These are phyloP conservation scores for Cladochytrium replicatum DNA, from an alignment of 192 early-diverging fungal genomes.

Conservation along the genomic window DNA sequence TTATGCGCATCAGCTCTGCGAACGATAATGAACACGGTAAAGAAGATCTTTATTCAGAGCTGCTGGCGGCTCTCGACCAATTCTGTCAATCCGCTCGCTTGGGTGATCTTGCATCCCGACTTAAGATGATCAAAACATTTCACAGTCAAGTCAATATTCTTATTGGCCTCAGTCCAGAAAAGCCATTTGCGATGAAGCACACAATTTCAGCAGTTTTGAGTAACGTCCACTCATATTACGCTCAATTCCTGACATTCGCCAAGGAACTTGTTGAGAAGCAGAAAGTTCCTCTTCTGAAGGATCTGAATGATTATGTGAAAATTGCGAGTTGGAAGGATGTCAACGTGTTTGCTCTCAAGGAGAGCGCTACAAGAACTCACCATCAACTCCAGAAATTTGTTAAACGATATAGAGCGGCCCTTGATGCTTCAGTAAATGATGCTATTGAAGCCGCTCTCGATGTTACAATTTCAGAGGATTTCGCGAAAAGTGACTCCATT, in stretches of 20 bases:
- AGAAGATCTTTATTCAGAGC: not conserved
- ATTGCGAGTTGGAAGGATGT: conserved; percentile 97
- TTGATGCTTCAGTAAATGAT: conserved; percentile 65
- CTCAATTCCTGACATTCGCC: conserved; percentile 56
- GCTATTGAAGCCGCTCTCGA: conserved; percentile 37
- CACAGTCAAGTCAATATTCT: not conserved
- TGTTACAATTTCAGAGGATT: no score
- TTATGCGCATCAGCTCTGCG: conserved; percentile 15
- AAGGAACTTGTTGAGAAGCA: conserved; percentile 42
- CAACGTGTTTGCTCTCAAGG: conserved; percentile 81
- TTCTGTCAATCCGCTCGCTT: conserved; percentile 60
- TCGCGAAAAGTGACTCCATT: no score
- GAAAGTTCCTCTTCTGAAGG: conserved; percentile 71
- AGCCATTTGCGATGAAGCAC: not conserved
- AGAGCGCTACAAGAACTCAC: conserved; percentile 86
- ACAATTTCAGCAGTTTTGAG: conserved; percentile 31
- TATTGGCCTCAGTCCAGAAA: not conserved
- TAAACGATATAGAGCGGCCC: conserved; percentile 67
- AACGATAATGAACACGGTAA: conserved; percentile 1
- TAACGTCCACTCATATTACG: conserved; percentile 75
- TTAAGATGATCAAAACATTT: conserved; percentile 43
- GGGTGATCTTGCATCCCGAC: conserved; percentile 61
- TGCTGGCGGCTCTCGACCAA: conserved; percentile 53
- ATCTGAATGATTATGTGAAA: conserved; percentile 86
- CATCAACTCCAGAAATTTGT: conserved; percentile 84